Conservation (phyloP, 1,284 basidiomycete genomes). For the Anthracocystis walkeri region DNA sequence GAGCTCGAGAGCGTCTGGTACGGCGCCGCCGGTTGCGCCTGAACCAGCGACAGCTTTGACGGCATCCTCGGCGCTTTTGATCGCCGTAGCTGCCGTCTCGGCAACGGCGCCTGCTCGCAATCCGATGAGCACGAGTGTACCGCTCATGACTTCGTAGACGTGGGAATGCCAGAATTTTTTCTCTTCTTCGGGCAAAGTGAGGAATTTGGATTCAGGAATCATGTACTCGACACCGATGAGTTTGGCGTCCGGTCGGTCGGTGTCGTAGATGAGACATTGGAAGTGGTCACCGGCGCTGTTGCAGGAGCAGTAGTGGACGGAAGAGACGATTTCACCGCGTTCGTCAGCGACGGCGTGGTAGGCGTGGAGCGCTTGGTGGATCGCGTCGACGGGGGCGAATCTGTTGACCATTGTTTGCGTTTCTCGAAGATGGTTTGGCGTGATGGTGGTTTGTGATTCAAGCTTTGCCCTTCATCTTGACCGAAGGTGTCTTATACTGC, state of each 20-base stretch:
- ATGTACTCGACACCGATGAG: conserved; percentile 75
- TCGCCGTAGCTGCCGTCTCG: conserved; percentile 15
- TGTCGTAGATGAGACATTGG: conserved; percentile 72
- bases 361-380: conserved; percentile 52
- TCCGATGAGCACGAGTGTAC: conserved; percentile 71
- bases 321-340: conserved; percentile 34
- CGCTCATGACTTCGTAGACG: conserved; percentile 73
- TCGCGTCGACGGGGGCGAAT: conserved; percentile 38
- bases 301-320: conserved; percentile 52
- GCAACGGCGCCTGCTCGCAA: conserved; percentile 17
- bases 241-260: conserved; percentile 71
- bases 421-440: neutral
- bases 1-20: conserved; percentile 45
- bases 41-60: conserved; percentile 6
- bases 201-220: conserved; percentile 72
- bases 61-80: conserved; percentile 29
- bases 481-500: neutral
- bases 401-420: conserved; percentile 19
- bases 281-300: conserved; percentile 20
- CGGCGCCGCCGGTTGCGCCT: conserved; percentile 26
- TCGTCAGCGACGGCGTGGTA: conserved; percentile 51
- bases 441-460: neutral
- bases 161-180: conserved; percentile 74
- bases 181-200: conserved; percentile 72
- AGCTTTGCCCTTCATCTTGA: neutral